Evolutionary conservation across 352 stramenopile species (phyloP).

Genomic region (Pythium phragmitis): DNA sequence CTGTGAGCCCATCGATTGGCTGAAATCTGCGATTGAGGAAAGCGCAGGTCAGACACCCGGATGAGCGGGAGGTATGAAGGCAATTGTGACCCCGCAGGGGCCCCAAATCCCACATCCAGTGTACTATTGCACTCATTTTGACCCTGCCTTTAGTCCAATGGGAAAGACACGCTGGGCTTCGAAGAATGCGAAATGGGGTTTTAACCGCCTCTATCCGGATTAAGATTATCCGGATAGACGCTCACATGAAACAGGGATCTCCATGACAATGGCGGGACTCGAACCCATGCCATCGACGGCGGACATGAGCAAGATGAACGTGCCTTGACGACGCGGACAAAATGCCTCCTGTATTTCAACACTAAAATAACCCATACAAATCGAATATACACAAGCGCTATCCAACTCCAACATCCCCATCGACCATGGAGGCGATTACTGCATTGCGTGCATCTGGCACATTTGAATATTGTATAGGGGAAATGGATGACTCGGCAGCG

Average conservation of each 20-base stretch:
- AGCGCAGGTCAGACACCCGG: constrained; percentile 87
- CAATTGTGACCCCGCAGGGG: constrained; percentile 29
- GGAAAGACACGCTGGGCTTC: constrained; percentile 87
- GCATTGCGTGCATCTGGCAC: neutral
- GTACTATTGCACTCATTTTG: constrained; percentile 83
- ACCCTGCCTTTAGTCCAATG: constrained; percentile 91
- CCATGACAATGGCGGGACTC: constrained; percentile 35
- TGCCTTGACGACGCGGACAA: constrained; percentile 29
- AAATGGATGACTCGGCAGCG: neutral
- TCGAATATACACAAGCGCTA: constrained; percentile 27
- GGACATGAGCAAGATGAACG: constrained; percentile 13
- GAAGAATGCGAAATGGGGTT: constrained; percentile 61
- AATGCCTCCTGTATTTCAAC: neutral
- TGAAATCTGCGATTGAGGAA: constrained; percentile 67
- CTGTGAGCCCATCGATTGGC: constrained; percentile 84
- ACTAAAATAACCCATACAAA: constrained; percentile 10
- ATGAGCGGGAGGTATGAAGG: constrained; percentile 31
- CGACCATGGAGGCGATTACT: neutral
- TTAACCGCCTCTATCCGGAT: constrained; percentile 17
- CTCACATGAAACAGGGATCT: constrained; percentile 19
- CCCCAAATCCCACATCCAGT: constrained; percentile 21
- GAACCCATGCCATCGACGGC: constrained; percentile 48
- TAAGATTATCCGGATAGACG: constrained; percentile 11
- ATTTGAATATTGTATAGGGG: neutral
- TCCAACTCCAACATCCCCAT: neutral